Evolutionary conservation across 768 basidiomycete species (phyloP).

Genomic region (Postia placenta): DNA sequence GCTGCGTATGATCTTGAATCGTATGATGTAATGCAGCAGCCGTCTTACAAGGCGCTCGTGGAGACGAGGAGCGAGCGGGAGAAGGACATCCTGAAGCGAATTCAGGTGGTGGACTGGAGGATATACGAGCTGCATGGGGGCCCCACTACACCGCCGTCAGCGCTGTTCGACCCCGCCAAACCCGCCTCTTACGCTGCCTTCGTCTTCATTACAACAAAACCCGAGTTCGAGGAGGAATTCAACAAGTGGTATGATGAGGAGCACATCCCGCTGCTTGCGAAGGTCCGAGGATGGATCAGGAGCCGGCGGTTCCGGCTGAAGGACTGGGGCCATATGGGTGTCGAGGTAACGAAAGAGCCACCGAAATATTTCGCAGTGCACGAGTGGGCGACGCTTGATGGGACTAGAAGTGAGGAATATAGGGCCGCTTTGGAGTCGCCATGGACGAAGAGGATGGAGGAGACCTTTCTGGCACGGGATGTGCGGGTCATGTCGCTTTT

Average conservation of each 20-base stretch:
- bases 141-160: slow-evolving; percentile 13
- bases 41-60: slow-evolving; percentile 30
- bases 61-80: slow-evolving; percentile 32
- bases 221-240: slow-evolving; percentile 23
- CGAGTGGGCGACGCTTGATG: slow-evolving; percentile 29
- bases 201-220: slow-evolving; percentile 19
- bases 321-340: slow-evolving; percentile 11
- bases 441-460: slow-evolving; percentile 34
- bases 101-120: slow-evolving; percentile 30
- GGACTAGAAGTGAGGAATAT: slow-evolving; percentile 30
- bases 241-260: slow-evolving; percentile 25
- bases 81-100: slow-evolving; percentile 22
- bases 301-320: slow-evolving; percentile 35
- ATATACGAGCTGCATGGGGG: slow-evolving; percentile 23
- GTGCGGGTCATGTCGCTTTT: slow-evolving; percentile 22
- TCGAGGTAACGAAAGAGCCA: slow-evolving; percentile 22
- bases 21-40: slow-evolving; percentile 22
- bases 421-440: slow-evolving; percentile 34
- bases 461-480: slow-evolving; percentile 25
- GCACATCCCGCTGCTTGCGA: slow-evolving; percentile 30
- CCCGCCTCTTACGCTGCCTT: slow-evolving; percentile 22
- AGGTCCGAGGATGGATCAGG: slow-evolving; percentile 37
- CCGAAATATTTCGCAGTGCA: slow-evolving; percentile 37
- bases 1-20: slow-evolving; percentile 33
- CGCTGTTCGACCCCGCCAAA: slow-evolving; percentile 16